Percentiles rank a stretch among this genome's conserved stretches.
phyloP scores from a whole-genome alignment of 148 eudicot genomes.

The Chenopodium suecicum region DNA sequence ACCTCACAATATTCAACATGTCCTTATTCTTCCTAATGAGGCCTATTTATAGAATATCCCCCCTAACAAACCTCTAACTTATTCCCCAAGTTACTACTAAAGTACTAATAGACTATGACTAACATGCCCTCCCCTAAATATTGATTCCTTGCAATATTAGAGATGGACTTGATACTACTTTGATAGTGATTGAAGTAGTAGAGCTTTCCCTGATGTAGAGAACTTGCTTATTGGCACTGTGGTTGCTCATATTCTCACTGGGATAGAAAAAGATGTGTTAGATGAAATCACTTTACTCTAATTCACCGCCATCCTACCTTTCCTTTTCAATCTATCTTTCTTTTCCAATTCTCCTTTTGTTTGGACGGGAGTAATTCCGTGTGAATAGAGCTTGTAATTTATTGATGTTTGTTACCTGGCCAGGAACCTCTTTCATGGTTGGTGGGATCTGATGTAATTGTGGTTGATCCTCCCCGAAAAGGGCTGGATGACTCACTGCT shows the following conservation, averaged over 20 bases:
- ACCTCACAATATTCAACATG: too few relatives aligned
- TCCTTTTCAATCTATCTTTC: not conserved
- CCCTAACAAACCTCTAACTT: too few relatives aligned
- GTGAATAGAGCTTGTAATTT: not conserved
- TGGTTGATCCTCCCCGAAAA: constrained; percentile 98
- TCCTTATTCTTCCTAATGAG: too few relatives aligned
- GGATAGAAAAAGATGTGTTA: not conserved
- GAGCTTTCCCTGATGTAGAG: not conserved
- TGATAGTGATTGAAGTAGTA: too few relatives aligned
- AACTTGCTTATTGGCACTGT: not conserved
- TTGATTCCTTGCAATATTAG: too few relatives aligned
- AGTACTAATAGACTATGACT: too few relatives aligned
- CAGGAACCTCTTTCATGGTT: constrained; percentile 96
- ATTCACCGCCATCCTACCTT: not conserved
- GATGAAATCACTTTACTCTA: not conserved
- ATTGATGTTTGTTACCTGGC: constrained; percentile 16
- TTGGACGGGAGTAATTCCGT: not conserved
- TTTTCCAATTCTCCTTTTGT: not conserved
- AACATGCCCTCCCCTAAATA: too few relatives aligned
- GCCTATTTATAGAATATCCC: too few relatives aligned
- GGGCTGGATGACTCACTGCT: constrained; percentile 80
- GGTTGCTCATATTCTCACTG: not conserved
- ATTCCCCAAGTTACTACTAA: too few relatives aligned
- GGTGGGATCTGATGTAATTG: constrained; percentile 83
- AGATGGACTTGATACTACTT: too few relatives aligned